Evolutionary conservation across 2,329 filamentous ascomycete genomes (phyloP), one percentile per base, ranked within the genome.

Genomic region (Calonectria pseudoreteaudii): DNA sequence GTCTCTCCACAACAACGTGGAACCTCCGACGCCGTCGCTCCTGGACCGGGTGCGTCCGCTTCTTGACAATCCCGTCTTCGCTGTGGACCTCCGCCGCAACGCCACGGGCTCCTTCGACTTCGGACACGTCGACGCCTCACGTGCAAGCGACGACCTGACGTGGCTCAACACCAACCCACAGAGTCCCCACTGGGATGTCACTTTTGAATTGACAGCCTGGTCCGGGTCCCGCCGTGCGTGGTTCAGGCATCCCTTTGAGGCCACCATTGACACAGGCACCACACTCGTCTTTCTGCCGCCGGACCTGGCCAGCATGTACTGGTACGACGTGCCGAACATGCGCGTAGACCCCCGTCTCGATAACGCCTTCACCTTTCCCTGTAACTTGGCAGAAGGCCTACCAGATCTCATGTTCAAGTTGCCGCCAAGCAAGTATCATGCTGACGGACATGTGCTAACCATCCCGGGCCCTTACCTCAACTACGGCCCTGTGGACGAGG

Each of bases 191-290:
- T 86, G 88, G 74, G 84, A 90, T 44, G 78, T 86, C 64, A 78
- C 81, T 14, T 93, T 93, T 81, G 84, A 88, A 53, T 81, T 89
- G 34, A 91, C 81, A 9, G 77, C 81, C 2, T 85, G 84, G 81
- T 75, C 74, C 2, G 79, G 80, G 26, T 72, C 93, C 44, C 87
- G 93, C 80, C 88, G 80, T 70, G 86, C 87, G 28, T 87, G 93
- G 72, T 84, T 83, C 62, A 87, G 84, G 74, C 89, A 85, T 56
- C 78, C 79, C 23, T 87, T 88, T 77, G 84, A 85, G 34, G 89
- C 91, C 60, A 92, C 93, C 70, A 87, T 91, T 34, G 93, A 95
- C 83, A 94, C 93, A 3, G 93, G 93, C 30, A 93, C 92, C 5
- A 92, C 92, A 1, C 86, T 94, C 68, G 86, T 94, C 81, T 89